Evolutionary conservation across 2,329 filamentous ascomycete genomes (phyloP).

Genomic region (Cladosporium sp.): DNA sequence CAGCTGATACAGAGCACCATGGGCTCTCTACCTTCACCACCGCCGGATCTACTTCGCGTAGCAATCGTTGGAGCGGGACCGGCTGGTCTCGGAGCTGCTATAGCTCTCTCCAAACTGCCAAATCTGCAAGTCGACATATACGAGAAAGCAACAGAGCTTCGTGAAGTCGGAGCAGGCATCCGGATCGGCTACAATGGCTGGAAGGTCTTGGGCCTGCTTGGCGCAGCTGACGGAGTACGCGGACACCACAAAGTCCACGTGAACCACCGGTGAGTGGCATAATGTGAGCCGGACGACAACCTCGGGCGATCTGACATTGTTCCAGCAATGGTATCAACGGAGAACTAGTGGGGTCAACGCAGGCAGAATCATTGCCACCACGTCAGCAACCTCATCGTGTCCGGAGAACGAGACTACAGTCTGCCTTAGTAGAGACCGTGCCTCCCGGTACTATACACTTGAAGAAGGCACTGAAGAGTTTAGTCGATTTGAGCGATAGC

Average conservation of each 20-base stretch:
- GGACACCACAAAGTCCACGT: conserved; percentile 25
- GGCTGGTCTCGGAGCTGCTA: conserved; percentile 46
- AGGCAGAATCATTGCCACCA: conserved; percentile 21
- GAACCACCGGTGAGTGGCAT: conserved; percentile 18
- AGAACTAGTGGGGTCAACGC: conserved; percentile 19
- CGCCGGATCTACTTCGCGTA: conserved; percentile 14
- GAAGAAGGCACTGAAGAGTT: conserved; percentile 44
- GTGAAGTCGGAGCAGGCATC: conserved; percentile 52
- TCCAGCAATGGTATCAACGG: conserved; percentile 23
- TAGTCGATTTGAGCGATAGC: conserved; percentile 40
- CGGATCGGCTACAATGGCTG: conserved; percentile 49
- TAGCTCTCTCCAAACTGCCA: conserved; percentile 45
- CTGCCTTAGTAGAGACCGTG: conserved; percentile 50
- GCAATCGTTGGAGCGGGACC: conserved; percentile 45
- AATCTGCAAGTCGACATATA: conserved; percentile 47
- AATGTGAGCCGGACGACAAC: not conserved
- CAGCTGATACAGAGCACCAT: not conserved
- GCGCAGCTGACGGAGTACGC: conserved; percentile 41
- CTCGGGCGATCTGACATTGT: not conserved
- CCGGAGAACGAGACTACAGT: conserved; percentile 45
- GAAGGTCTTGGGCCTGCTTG: conserved; percentile 50
- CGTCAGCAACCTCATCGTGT: conserved; percentile 21
- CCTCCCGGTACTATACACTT: conserved; percentile 47
- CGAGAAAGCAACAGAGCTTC: conserved; percentile 47
- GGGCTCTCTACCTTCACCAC: conserved; percentile 1